A percentile compares a stretch with the other conserved stretches of the same genome.
phyloP scores from a whole-genome alignment of 108 stramenopile species.

The Fistulifera pelliculosa region DNA sequence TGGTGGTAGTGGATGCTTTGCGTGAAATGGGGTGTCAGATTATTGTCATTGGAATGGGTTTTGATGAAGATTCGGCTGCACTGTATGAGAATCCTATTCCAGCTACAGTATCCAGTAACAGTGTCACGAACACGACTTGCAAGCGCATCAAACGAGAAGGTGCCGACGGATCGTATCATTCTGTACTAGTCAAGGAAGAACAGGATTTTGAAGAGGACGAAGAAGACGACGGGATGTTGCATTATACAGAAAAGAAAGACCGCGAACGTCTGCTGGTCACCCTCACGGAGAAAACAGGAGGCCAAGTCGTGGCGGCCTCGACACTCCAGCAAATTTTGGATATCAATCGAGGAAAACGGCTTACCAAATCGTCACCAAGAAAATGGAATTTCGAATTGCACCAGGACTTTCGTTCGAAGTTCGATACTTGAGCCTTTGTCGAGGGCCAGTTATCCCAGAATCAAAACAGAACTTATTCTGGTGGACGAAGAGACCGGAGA shows the following conservation, averaged over 20 bases:
- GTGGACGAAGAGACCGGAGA: conserved; percentile 30
- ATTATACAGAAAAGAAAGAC: conserved; percentile 36
- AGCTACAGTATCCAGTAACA: background rate
- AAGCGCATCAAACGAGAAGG: conserved; percentile 1
- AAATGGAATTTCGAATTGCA: conserved; percentile 55
- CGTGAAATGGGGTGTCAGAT: conserved; percentile 42
- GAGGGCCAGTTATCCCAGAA: background rate
- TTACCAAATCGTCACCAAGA: conserved; percentile 27
- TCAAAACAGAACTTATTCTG: conserved; percentile 13
- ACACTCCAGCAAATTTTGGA: conserved; percentile 46
- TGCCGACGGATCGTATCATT: background rate
- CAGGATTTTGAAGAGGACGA: conserved; percentile 6
- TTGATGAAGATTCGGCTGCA: conserved; percentile 13
- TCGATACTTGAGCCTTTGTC: conserved; percentile 22
- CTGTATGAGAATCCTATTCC: background rate
- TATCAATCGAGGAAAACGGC: conserved; percentile 18
- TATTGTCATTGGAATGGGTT: conserved; percentile 56
- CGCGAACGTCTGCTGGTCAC: conserved; percentile 60
- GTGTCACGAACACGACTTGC: background rate
- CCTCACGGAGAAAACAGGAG: conserved; percentile 62
- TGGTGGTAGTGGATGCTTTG: conserved; percentile 45
- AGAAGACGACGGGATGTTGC: conserved; percentile 12
- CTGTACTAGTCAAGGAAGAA: background rate
- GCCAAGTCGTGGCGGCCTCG: conserved; percentile 50
- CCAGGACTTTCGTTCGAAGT: conserved; percentile 45